Base-by-base conservation (phyloP, 768 basidiomycete genomes). In the Lanmaoa rubissima region DNA sequence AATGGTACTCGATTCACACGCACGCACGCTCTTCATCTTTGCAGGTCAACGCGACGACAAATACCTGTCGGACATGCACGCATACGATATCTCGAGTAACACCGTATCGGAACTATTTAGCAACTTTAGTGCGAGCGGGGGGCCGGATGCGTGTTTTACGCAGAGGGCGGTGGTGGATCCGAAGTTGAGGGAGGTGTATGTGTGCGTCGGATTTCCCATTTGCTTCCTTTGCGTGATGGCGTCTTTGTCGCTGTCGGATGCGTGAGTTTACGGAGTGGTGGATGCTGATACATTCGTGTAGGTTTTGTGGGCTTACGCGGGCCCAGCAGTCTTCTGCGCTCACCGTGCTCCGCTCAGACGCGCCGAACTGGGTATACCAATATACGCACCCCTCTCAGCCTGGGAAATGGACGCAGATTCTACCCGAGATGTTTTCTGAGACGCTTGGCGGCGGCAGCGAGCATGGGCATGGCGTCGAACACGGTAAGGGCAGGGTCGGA, bases 41-140 rank as follows among this genome's bases (percentile, higher is more conserved):
- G 88, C 84, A 12, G 90, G 91, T 1, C 85, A 88, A 68, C 78
- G 81, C 17, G 83, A 85, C 28, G 82, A 87, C 24, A 81, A 76
- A 55, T 85, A 84, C 58, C 78, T 88, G 10, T 81, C 85, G 3
- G 90, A 92, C 69, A 89, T 92, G 88, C 88, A 86, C 51, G 76
- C 84, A 1, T 89, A 84, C 70, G 81, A 90, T 54, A 79, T 87
- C 59, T 71, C 74, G 43, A 82, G 79, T 4, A 80, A 81, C 63
- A 79, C 78, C 3, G 78, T 81, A 28, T 79, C 80, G 2, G 83
- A 90, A 64, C 64, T 90, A 5, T 89, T 81, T 64, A 74, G 81
- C 43, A 83, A 88, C 64, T 84, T 87, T 69, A 78, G 81, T 3
- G 55, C 76, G 16, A 72, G 76, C 10, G 86, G 87, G 1, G 89